Percentiles rank a stretch among this genome's conserved stretches.
phyloP scores from a whole-genome alignment of 1,139 yeast species.

The Geotrichum europaeum region DNA sequence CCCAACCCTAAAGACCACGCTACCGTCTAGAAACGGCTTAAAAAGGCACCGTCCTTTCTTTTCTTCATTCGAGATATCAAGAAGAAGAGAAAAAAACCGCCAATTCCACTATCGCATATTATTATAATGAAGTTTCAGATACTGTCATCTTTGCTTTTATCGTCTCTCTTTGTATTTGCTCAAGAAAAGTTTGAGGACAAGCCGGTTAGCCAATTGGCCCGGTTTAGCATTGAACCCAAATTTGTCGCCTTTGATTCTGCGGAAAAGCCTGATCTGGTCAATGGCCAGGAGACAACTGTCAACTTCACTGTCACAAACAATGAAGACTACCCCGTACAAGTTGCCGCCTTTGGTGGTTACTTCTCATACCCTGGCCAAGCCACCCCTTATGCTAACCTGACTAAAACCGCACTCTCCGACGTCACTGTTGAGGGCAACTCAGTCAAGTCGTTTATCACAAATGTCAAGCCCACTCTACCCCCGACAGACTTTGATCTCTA shows the following conservation, averaged over 20 bases:
- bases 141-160: neutral
- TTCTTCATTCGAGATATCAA: neutral
- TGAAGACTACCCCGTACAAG: slow-evolving; percentile 48
- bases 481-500: slow-evolving; percentile 55
- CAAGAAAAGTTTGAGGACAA: neutral
- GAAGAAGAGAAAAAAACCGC: too few species aligned
- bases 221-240: neutral
- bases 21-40: neutral
- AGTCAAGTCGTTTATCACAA: slow-evolving; percentile 19
- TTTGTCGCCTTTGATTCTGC: slow-evolving; percentile 14
- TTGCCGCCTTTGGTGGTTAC: slow-evolving; percentile 73
- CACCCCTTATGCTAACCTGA: slow-evolving; percentile 39
- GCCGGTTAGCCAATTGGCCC: neutral
- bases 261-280: slow-evolving; percentile 27
- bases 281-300: slow-evolving; percentile 53
- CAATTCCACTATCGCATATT: neutral
- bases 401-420: slow-evolving; percentile 46
- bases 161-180: neutral
- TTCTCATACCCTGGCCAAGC: slow-evolving; percentile 50
- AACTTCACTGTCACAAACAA: slow-evolving; percentile 51
- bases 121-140: neutral
- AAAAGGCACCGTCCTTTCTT: neutral
- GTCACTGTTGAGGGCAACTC: slow-evolving; percentile 38
- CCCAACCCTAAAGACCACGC: slow-evolving; percentile 5
- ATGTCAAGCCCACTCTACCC: slow-evolving; percentile 42